phyloP scores from a whole-genome alignment of 2,329 filamentous ascomycete species.

The Phialophora tarda region DNA sequence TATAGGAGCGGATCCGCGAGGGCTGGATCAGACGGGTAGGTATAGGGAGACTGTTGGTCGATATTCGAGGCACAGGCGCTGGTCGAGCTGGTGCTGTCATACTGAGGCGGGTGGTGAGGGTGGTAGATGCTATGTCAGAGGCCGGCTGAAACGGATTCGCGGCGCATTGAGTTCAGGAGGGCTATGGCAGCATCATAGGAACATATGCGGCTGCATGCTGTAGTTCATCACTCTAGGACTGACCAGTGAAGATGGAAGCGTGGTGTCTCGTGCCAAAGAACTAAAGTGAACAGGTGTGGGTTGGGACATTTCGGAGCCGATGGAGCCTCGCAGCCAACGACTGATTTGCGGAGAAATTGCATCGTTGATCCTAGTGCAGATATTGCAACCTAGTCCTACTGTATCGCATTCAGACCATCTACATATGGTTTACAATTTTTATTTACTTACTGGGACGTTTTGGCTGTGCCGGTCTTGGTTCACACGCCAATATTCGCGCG shows the following conservation, averaged over 20 bases:
- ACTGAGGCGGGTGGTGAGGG: slow-evolving; percentile 5
- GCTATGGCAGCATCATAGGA: neutral
- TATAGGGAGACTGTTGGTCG: slow-evolving; percentile 31
- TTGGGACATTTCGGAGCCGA: slow-evolving; percentile 6
- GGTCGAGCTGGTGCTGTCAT: slow-evolving; percentile 27
- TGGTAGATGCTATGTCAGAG: slow-evolving; percentile 11
- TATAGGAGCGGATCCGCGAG: slow-evolving; percentile 75
- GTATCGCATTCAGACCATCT: neutral
- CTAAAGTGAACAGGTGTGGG: slow-evolving; percentile 1
- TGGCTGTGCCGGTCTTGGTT: neutral
- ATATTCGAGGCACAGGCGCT: slow-evolving; percentile 21
- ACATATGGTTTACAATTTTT: neutral
- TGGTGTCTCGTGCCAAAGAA: slow-evolving; percentile 16
- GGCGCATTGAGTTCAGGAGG: neutral
- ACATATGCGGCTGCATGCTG: neutral
- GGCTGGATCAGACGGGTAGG: slow-evolving; percentile 64
- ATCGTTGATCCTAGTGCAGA: slow-evolving; percentile 2
- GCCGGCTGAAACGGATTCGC: neutral
- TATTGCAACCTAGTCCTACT: neutral
- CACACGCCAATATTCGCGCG: neutral
- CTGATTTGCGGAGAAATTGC: slow-evolving; percentile 18
- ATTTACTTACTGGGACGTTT: neutral
- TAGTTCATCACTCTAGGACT: neutral
- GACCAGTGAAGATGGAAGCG: neutral
- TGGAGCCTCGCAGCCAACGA: neutral